phyloP scores from a whole-genome alignment of 2,329 filamentous ascomycete species.

The Fusarium fracticaudum region DNA sequence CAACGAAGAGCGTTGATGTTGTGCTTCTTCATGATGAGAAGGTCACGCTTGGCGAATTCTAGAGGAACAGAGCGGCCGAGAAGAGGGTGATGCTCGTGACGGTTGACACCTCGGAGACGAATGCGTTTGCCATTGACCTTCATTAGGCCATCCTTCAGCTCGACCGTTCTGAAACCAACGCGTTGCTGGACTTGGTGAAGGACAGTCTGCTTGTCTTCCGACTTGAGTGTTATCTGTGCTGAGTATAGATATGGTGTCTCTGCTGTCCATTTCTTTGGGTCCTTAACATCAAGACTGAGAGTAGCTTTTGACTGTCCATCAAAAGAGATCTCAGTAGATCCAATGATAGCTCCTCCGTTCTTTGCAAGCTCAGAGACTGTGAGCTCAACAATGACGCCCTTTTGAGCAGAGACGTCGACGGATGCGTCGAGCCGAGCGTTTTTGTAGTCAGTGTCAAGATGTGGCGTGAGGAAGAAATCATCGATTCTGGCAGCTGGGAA shows the following conservation, averaged over 20 bases:
- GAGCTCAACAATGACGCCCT: conserved; percentile 51
- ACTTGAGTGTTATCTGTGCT: conserved; percentile 63
- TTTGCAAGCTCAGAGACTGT: conserved; percentile 52
- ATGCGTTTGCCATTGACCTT: conserved; percentile 71
- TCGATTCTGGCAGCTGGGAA: conserved; percentile 67
- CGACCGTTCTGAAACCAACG: conserved; percentile 72
- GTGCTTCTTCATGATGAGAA: conserved; percentile 74
- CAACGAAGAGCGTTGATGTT: conserved; percentile 77
- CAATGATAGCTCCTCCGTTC: conserved; percentile 49
- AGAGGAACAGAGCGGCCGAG: conserved; percentile 71
- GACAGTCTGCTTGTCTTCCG: conserved; percentile 46
- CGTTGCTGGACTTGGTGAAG: conserved; percentile 57
- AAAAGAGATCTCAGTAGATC: conserved; percentile 41
- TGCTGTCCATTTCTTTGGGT: conserved; percentile 74
- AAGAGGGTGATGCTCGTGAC: conserved; percentile 75
- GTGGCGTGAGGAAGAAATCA: conserved; percentile 65
- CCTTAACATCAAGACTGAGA: conserved; percentile 55
- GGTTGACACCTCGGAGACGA: conserved; percentile 67
- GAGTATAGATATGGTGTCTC: conserved; percentile 71
- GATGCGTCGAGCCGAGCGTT: conserved; percentile 57
- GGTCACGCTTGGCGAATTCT: conserved; percentile 68
- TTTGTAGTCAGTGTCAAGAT: conserved; percentile 63
- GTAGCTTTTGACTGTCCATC: conserved; percentile 49
- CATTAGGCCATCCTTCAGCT: conserved; percentile 70
- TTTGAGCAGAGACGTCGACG: conserved; percentile 53